Percentiles rank a stretch among this genome's conserved stretches.
These are phyloP conservation scores for Exsudoporus frostii DNA, from an alignment of 768 basidiomycete species.

Conservation along the genomic window DNA sequence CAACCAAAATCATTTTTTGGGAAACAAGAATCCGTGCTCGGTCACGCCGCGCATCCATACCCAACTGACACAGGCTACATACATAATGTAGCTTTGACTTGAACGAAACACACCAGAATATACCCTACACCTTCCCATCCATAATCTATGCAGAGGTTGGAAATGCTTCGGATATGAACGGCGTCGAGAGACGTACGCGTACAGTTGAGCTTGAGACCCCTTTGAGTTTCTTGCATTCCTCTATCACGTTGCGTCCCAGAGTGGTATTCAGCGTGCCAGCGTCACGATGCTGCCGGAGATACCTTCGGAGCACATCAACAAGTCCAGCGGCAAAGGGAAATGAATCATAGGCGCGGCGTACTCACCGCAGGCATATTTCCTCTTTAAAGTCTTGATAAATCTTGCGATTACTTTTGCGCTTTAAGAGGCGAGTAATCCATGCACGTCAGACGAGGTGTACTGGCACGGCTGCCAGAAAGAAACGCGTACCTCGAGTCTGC, in stretches of 20 bases:
- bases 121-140: conserved; percentile 18
- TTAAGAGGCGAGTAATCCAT: background rate
- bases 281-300: conserved; percentile 58
- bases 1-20: background rate
- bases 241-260: conserved; percentile 49
- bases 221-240: conserved; percentile 66
- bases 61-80: background rate
- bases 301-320: conserved; percentile 37
- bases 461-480: background rate
- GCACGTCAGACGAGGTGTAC: background rate
- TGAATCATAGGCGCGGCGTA: background rate
- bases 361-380: conserved; percentile 66
- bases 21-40: background rate
- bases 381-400: conserved; percentile 77
- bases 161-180: background rate
- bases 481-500: conserved; percentile 62
- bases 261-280: conserved; percentile 48
- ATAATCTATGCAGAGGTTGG: conserved; percentile 14
- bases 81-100: background rate
- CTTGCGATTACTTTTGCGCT: conserved; percentile 76
- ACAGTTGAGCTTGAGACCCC: conserved; percentile 37
- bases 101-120: background rate
- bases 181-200: conserved; percentile 17
- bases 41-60: background rate
- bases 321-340: background rate